These are phyloP conservation scores for Globisporangium cystogenes DNA, from an alignment of 352 stramenopile species.

Conservation along the genomic window DNA sequence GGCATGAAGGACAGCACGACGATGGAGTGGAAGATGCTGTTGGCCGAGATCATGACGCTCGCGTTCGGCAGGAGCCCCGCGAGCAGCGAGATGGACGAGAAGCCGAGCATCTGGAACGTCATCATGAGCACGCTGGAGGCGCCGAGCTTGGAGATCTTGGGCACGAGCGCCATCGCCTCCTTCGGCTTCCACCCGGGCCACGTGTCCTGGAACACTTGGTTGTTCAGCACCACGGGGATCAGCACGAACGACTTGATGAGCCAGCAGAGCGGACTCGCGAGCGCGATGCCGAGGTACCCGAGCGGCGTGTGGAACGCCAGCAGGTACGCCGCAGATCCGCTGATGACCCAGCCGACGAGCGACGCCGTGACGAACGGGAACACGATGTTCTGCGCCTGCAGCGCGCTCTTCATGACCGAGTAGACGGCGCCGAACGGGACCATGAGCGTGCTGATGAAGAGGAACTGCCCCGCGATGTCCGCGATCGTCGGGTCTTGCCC, in stretches of 20 bases:
- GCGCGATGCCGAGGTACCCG: conserved; percentile 27
- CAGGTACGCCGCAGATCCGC: conserved; percentile 19
- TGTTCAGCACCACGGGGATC: conserved; percentile 17
- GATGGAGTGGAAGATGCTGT: conserved; percentile 27
- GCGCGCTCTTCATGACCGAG: conserved; percentile 17
- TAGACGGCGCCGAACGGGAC: conserved; percentile 23
- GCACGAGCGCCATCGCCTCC: conserved; percentile 10
- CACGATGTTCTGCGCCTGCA: conserved; percentile 35
- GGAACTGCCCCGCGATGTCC: conserved; percentile 13
- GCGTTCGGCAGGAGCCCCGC: conserved; percentile 26
- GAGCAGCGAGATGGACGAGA: conserved; percentile 15
- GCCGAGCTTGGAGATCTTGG: conserved; percentile 12
- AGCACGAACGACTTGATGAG: conserved; percentile 21
- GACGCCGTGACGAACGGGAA: conserved; percentile 23
- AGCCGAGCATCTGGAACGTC: conserved; percentile 16
- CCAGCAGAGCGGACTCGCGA: conserved; percentile 20
- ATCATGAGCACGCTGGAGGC: conserved; percentile 13
- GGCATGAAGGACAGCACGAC: conserved; percentile 26
- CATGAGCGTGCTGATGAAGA: conserved; percentile 11
- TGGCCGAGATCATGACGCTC: conserved; percentile 24
- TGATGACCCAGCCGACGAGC: conserved; percentile 17
- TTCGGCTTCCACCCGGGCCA: conserved; percentile 17
- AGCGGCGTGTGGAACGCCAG: conserved; percentile 31
- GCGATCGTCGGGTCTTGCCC: conserved; percentile 29
- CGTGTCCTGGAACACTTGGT: conserved; percentile 10